Evolutionary conservation across 805 yeast species (phyloP).

Genomic region (Sungouiozyma intestinalis): DNA sequence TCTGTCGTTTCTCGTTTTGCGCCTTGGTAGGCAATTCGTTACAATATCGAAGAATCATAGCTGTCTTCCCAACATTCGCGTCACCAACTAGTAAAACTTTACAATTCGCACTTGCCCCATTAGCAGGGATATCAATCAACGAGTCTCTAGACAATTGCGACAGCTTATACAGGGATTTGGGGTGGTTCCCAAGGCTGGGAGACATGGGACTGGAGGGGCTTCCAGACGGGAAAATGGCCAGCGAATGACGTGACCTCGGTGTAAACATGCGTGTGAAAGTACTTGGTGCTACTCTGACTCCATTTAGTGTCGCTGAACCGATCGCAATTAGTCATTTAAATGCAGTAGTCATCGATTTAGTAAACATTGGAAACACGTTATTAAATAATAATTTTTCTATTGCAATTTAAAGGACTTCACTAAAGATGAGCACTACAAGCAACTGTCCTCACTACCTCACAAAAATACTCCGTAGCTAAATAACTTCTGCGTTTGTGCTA

Average conservation of each 20-base stretch:
- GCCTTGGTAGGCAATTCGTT: conserved; percentile 26
- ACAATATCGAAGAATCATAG: conserved; percentile 35
- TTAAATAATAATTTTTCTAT: no score
- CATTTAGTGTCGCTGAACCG: neutral
- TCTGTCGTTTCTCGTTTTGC: conserved; percentile 6
- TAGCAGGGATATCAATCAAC: conserved; percentile 2
- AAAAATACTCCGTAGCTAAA: no score
- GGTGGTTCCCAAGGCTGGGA: neutral
- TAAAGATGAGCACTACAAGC: no score
- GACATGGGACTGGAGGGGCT: neutral
- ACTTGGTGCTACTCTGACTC: neutral
- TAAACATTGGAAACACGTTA: no score
- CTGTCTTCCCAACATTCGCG: conserved; percentile 41
- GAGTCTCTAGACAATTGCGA: conserved; percentile 8
- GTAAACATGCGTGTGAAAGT: neutral
- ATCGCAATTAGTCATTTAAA: neutral
- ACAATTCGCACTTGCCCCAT: conserved; percentile 11
- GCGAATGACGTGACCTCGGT: neutral
- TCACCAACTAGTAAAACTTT: conserved; percentile 36
- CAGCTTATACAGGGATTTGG: neutral
- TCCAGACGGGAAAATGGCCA: neutral
- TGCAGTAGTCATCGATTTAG: neutral
- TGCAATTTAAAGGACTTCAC: no score
- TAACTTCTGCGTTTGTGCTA: neutral
- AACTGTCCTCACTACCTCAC: no score